Evolutionary conservation across 2,329 filamentous ascomycete species (phyloP), one percentile per base, ranked within the genome.

Genomic region (Ceratocystis destructans): DNA sequence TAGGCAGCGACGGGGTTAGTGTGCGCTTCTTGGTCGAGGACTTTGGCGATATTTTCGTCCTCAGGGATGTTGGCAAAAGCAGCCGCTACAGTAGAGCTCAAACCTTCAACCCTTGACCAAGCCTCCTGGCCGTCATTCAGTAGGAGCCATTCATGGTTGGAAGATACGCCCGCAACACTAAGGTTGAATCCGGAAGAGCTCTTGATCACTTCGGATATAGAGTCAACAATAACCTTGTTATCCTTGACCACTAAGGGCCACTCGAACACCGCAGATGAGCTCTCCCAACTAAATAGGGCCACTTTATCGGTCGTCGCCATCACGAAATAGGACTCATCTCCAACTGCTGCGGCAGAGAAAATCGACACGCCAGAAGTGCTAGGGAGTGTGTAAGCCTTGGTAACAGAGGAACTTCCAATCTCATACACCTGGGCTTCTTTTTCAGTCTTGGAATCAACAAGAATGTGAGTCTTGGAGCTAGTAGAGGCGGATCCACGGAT

Each of bases 301-400:
- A 90, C 80, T 72, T 96, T 89, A 7, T 87, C 84, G 44, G 85
- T 79, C 0, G 89, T 91, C 68, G 94, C 80, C 68, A 92, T 85
- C 1, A 89, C 92, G 74, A 97, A 96, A 77, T 90, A 96, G 6
- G 96, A 87, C 71, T 94, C 92, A 22, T 88, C 85, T 68, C 87
- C 88, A 50, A 84, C 82, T 1, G 86, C 89, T 75, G 87, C 94
- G 0, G 85, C 87, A 0, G 91, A 88, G 73, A 96, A 90, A 0
- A 87, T 84, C 28, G 90, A 91, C 50, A 78, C 79, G 0, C 88
- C 89, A 28, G 82, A 75, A 22, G 91, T 75, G 64, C 84, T 83
- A 0, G 92, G 89, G 12, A 97, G 79, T 33, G 87, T 84, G 73
- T 96, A 96, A 0, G 87, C 87, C 74, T 89, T 90, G n/a, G 65